phyloP scores from a whole-genome alignment of 1,284 basidiomycete genomes.

The Heterobasidion annosum region DNA sequence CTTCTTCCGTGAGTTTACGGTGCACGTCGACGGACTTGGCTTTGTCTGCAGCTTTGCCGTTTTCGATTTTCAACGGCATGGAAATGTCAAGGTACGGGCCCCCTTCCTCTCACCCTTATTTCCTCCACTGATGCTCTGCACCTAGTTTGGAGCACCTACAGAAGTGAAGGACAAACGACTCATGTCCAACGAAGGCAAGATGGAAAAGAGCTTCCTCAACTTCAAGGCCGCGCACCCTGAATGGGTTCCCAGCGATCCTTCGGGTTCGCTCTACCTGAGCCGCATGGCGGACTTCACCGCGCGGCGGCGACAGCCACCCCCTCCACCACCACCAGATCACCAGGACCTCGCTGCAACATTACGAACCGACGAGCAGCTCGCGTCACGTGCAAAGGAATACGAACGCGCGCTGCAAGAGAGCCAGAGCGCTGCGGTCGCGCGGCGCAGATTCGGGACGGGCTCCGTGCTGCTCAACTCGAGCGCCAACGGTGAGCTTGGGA shows the following conservation, averaged over 20 bases:
- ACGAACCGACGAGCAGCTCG: conserved; percentile 17
- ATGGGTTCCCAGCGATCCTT: conserved; percentile 85
- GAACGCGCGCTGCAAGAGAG: conserved; percentile 68
- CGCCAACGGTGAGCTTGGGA: conserved; percentile 28
- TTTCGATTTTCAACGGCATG: conserved; percentile 92
- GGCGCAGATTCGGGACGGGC: conserved; percentile 26
- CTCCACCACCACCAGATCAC: background rate
- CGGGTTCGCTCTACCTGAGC: conserved; percentile 78
- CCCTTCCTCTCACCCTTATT: background rate
- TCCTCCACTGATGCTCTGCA: background rate
- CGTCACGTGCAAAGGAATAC: conserved; percentile 59
- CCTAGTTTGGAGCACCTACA: conserved; percentile 71
- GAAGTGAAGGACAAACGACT: conserved; percentile 61
- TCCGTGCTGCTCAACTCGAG: conserved; percentile 14
- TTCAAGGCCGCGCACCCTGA: conserved; percentile 96
- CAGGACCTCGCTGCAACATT: background rate
- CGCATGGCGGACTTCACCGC: conserved; percentile 64
- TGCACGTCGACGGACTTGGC: conserved; percentile 93
- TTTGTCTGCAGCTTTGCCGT: conserved; percentile 98
- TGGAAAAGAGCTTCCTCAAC: conserved; percentile 96
- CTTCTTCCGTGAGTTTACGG: conserved; percentile 94
- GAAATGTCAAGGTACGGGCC: conserved; percentile 66
- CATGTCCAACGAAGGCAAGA: conserved; percentile 87
- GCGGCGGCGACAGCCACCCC: background rate
- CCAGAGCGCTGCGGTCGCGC: conserved; percentile 39